phyloP scores from a whole-genome alignment of 2,329 filamentous ascomycete species.

The Bipolaris victoriae region DNA sequence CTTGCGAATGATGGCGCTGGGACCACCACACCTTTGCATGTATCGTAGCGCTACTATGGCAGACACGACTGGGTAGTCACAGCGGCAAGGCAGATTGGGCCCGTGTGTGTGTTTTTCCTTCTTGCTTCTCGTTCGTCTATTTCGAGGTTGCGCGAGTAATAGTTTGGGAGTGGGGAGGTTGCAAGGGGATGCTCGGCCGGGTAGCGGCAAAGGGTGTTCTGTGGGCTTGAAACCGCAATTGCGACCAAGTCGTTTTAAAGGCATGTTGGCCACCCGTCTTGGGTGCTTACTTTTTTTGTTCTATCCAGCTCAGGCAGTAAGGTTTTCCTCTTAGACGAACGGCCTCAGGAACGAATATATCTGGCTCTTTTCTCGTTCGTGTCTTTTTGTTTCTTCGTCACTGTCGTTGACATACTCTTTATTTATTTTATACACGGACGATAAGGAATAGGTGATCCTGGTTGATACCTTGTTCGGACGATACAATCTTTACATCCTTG shows the following conservation, averaged over 20 bases:
- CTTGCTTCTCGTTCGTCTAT: constrained; percentile 15
- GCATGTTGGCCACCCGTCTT: constrained; percentile 28
- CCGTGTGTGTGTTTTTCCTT: constrained; percentile 16
- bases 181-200: constrained; percentile 8
- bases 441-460: constrained; percentile 35
- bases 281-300: constrained; percentile 15
- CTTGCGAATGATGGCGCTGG: constrained; percentile 24
- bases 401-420: constrained; percentile 27
- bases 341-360: constrained; percentile 22
- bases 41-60: constrained; percentile 7
- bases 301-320: constrained; percentile 24
- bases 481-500: constrained; percentile 9
- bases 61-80: constrained; percentile 12
- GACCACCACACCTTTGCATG: constrained; percentile 13
- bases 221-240: constrained; percentile 38
- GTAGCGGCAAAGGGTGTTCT: constrained; percentile 15
- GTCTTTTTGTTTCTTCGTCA: constrained; percentile 16
- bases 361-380: constrained; percentile 6
- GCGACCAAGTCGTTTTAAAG: constrained; percentile 46
- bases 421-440: constrained; percentile 10
- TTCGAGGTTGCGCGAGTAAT: constrained; percentile 1
- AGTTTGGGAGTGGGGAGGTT: not conserved
- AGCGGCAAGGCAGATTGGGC: constrained; percentile 33
- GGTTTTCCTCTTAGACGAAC: not conserved
- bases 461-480: constrained; percentile 28